Evolutionary conservation across 2,329 filamentous ascomycete species (phyloP), one percentile per base, ranked within the genome.

Genomic region (Aspergillus alliaceus): DNA sequence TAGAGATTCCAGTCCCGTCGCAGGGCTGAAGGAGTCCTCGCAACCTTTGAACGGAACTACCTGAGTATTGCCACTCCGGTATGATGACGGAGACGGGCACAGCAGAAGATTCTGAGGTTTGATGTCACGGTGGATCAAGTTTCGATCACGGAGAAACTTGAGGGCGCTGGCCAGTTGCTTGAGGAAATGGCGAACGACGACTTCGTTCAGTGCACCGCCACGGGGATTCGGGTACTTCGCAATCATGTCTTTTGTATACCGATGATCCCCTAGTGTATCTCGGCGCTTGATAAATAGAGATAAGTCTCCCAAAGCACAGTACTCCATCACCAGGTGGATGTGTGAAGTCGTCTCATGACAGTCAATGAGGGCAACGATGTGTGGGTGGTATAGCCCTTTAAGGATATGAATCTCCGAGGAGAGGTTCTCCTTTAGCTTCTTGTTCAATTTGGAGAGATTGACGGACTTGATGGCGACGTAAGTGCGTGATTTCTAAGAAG

Each of bases 291-390:
- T 97, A 76, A 99, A 98, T 53, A 93, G 83, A 11, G 95, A 96
- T 57, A 99, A 79, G 71, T 99, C 95, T 22, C 95, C 93, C 39
- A 99, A 84, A 72, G 96, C 91, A 78, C 95, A 98, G 77, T 96
- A 98, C 78, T 99, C 95, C 93, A 98, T 99, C 62, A 98, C 88
- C 57, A 99, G 84, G 77, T 99, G 95, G 77, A 98, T 97, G 70
- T 96, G 90, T 22, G 88, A 88, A 3, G 86, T 80, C 0, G 91
- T 89, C 75, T 98, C 93, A 74, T 93, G 84, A 79, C 93, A 97
- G 77, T 96, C 91, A 79, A 97, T 93, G 48, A 99, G 87, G 66
- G 92, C 90, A 64, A 98, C 95, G 66, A 99, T 97, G 72, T 99
- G 95, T 27, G 95, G 95, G 76, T 99, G 95, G 58, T 95, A 90